Evolutionary conservation across 495 filamentous ascomycete species (phyloP), one percentile per base, ranked within the genome.

Genomic region (Friedmanniomyces simplex): DNA sequence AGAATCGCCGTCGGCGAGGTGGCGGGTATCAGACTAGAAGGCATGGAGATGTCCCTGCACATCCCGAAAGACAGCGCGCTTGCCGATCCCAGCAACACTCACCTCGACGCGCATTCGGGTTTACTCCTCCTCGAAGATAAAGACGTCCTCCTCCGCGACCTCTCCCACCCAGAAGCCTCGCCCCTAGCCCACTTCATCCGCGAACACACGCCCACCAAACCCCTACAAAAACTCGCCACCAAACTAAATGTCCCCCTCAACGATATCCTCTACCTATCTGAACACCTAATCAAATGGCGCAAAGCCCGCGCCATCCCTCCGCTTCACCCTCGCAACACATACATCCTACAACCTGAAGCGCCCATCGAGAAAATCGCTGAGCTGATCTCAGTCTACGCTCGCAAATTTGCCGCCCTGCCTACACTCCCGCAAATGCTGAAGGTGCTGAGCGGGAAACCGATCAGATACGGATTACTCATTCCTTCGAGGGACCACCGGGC

Each of bases 261-360:
- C 4, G 86, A 93, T 36, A 85, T 96, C 59, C 86, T 90, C 56
- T 79, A 86, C 65, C 82, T 94, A 49, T 89, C 90, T 12, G 83
- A 86, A 46, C 91, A 97, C 71, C 82, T 98, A 50, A 89, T 97
- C 42, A 94, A 91, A 73, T 96, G 90, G 89, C 81, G 93, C 30
- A 84, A 89, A 50, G 93, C 91, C 36, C 86, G 91, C 37, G 85
- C 91, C 28, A 95, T 98, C 56, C 88, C 89, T 12, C 93, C 93
- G 1, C 78, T 97, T 14, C 89, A 96, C 62, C 85, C 84, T 34
- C 76, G 91, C 32, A 89, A 97, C 67, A 88, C 82, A n/a, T 98
- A 96, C 69, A 86, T 96, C 25, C 82, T 95, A 30, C 93, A 87
- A 22, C 93, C 91, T 0, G 95, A 95, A 68, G 90, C 88, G 50